Evolutionary conservation across 228 moss, liverwort and hornwort genomes (phyloP), one percentile per base, ranked within the genome.

Genomic region (Sphagnum fallax): DNA sequence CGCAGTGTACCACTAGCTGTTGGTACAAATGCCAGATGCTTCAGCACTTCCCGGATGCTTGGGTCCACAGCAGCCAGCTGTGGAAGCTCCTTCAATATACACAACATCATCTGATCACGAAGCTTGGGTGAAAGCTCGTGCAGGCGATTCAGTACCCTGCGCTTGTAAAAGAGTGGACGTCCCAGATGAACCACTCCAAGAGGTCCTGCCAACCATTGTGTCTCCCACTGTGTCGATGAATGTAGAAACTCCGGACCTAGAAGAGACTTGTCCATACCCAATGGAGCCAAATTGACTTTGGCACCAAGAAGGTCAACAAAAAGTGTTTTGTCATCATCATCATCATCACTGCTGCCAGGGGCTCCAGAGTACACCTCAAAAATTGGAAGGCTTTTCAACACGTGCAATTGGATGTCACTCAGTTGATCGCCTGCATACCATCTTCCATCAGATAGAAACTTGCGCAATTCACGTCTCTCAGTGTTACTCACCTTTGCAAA

Each of bases 11-110:
- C 87, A 62, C 82, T 81, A 32, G 71, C 78, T 69, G 86, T 83
- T 8, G 93, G 93, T 66, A 93, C 76, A 69, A 93, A 93, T 5
- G 93, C 78, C 53, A 93, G 81, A 76, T 88, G 86, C 80, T 93
- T 93, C 65, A 93, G 78, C 73, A 88, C 88, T 81, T 90, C 93
- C 73, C 81, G 87, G 48, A 93, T 81, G 63, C 86, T 83, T 32
- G 86, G 79, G 75, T 93, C 93, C 5, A 78, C 76, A 60, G 81
- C 82, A 74, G 73, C 81, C 66, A 93, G 75, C 68, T 93, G 93
- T 52, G 93, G 93, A 49, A 93, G 88, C 78, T 93, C 93, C 62
- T 75, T 80, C 69, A 93, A 74, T 53, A 93, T 82, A 71, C 77
- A 70, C 74, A 88, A 70, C 87, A 93, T 87, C 90, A 93, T 88